Percentiles rank a stretch among this genome's conserved stretches.
These are phyloP conservation scores for Eragrostis nindensis DNA, from an alignment of 176 grass and related monocot genomes.

Conservation along the genomic window DNA sequence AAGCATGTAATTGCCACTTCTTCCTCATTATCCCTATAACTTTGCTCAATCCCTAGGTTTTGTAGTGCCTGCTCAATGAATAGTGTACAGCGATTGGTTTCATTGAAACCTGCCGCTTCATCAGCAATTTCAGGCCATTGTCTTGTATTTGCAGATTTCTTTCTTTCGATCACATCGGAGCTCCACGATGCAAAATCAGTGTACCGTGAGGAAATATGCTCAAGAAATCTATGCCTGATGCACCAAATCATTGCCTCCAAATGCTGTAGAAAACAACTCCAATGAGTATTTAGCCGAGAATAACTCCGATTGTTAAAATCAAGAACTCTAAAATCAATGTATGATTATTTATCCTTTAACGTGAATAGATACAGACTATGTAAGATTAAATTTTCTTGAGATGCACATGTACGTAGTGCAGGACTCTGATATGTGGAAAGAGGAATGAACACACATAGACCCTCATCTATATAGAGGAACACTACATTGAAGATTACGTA, in stretches of 20 bases:
- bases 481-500: background rate
- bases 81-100: conserved; percentile 50
- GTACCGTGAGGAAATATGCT: conserved; percentile 55
- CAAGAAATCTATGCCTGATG: conserved; percentile 72
- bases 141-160: conserved; percentile 49
- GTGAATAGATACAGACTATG: conserved; percentile 18
- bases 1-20: conserved; percentile 66
- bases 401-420: background rate
- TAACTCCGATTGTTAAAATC: conserved; percentile 3
- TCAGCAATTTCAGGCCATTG: conserved; percentile 70
- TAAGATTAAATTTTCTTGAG: conserved; percentile 4
- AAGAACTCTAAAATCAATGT: conserved; percentile 18
- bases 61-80: conserved; percentile 93
- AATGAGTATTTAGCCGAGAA: conserved; percentile 33
- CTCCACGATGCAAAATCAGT: conserved; percentile 60
- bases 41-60: conserved; percentile 75
- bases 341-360: conserved; percentile 16
- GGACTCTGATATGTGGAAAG: background rate
- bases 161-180: conserved; percentile 68
- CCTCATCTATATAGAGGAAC: background rate
- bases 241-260: conserved; percentile 97
- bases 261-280: conserved; percentile 65
- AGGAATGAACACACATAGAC: background rate
- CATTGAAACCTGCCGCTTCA: conserved; percentile 37
- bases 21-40: conserved; percentile 36